A percentile compares a stretch with the other conserved stretches of the same genome.
phyloP scores from a whole-genome alignment of 1,284 basidiomycete species.

The Anthracocystis walkeri region DNA sequence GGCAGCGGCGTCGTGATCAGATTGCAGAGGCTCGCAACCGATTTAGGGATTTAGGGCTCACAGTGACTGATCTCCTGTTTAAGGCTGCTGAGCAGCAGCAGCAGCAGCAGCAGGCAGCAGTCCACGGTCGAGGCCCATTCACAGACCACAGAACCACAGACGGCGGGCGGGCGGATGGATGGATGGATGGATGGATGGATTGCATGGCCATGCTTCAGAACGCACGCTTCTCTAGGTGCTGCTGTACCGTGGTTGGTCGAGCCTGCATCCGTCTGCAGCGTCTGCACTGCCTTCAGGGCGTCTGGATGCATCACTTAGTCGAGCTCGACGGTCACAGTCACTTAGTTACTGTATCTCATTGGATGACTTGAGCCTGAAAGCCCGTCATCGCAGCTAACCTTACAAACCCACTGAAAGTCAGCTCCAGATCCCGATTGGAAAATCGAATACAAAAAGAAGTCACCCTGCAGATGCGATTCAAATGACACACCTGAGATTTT shows the following conservation, averaged over 20 bases:
- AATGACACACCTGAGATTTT: too few relatives aligned
- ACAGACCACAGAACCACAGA: too few relatives aligned
- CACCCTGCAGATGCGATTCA: neutral
- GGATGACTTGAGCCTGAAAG: slow-evolving; percentile 7
- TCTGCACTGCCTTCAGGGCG: neutral
- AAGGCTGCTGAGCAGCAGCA: neutral
- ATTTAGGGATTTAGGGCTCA: slow-evolving; percentile 5
- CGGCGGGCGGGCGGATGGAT: too few relatives aligned
- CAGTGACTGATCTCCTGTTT: neutral
- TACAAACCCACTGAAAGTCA: neutral
- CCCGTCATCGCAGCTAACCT: slow-evolving; percentile 6
- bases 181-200: neutral
- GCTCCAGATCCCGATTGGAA: neutral
- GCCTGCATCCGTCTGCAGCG: neutral
- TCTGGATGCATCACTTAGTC: neutral
- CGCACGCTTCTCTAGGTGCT: too few relatives aligned
- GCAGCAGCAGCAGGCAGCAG: neutral
- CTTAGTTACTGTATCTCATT: slow-evolving; percentile 5
- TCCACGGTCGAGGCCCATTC: slow-evolving; percentile 8
- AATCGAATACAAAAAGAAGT: neutral
- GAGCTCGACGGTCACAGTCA: neutral
- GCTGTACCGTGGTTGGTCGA: too few relatives aligned
- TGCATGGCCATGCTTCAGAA: neutral
- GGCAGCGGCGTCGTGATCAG: slow-evolving; percentile 7
- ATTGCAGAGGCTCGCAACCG: neutral